Evolutionary conservation across 73 alveolate genomes (phyloP), one percentile per base, ranked within the genome.

Genomic region (Uronychia binucleata): DNA sequence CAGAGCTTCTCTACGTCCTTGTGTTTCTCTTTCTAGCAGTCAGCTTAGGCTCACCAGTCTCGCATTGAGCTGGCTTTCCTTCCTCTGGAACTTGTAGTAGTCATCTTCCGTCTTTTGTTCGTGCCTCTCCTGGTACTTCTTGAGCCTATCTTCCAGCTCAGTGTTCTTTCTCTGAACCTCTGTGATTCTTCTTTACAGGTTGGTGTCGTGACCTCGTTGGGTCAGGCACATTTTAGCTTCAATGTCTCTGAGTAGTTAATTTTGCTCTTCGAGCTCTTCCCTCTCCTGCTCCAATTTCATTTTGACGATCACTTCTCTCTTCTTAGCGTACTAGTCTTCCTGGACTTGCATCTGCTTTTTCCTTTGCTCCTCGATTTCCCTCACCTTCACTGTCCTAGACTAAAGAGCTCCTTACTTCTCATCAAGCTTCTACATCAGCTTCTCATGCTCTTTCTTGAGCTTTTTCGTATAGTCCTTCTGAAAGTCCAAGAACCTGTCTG

Each of bases 281-380:
- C 1, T 1, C 31, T 84, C 86, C 27, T 77, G 1, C 1, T 34
- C 77, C 46, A 32, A 0, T 29, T 57, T 67, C 75, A 77, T 29
- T 35, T 35, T 77, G n/a, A 35, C 27, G 74, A 84, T 67, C 58
- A 25, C 29, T 26, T 75, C 86, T 77, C 91, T 75, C 75, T 77
- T 77, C 26, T 75, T 0, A 8, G 33, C 59, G 75, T 13, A 84
- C 33, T 30, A 35, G 26, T 75, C 30, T 76, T 84, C 86, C 46
- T 82, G 76, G 78, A 46, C 30, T 28, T 33, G 26, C 28, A 31
- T 75, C 28, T 77, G 76, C 31, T 31, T 28, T 19, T 25, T 1
- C 75, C 34, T 77, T n/a, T 34, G 27, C 1, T 30, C 57, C 81
- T 77, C 86, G 31, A 84, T 26, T 34, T 84, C 91, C 67, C 34